phyloP scores from a whole-genome alignment of 805 yeast genomes.

The Candida railenensis region DNA sequence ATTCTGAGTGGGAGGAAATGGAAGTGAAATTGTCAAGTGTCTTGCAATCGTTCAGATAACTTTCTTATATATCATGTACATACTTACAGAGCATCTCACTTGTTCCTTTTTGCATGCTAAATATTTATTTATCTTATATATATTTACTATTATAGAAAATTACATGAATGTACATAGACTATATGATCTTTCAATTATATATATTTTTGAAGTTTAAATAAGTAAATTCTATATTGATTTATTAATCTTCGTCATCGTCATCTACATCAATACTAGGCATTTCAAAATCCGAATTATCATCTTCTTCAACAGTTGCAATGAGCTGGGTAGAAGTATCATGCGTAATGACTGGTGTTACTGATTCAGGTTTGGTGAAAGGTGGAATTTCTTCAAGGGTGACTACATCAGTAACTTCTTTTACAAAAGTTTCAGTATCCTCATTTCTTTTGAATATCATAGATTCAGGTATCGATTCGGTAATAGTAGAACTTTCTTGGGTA shows the following conservation, averaged over 20 bases:
- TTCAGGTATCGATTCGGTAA: background rate
- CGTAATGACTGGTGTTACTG: background rate
- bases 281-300: slow-evolving; percentile 47
- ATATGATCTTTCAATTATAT: no score
- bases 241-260: slow-evolving; percentile 30
- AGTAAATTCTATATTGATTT: background rate
- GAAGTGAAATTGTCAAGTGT: slow-evolving; percentile 75
- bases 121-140: no score
- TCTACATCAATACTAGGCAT: slow-evolving; percentile 48
- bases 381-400: slow-evolving; percentile 4
- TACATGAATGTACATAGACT: background rate
- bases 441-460: background rate
- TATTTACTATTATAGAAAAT: background rate
- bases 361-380: no score
- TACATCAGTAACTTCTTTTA: background rate
- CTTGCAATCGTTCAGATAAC: slow-evolving; percentile 58
- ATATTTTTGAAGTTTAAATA: no score
- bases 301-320: slow-evolving; percentile 17
- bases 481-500: no score
- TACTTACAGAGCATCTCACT: background rate
- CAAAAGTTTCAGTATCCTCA: background rate
- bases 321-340: background rate
- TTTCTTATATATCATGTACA: background rate
- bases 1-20: slow-evolving; percentile 94
- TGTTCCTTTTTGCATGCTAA: background rate